A percentile compares a stretch with the other conserved stretches of the same genome.
These are phyloP conservation scores for Camelina laxa DNA, from an alignment of 345 rosid genomes.

Conservation along the genomic window DNA sequence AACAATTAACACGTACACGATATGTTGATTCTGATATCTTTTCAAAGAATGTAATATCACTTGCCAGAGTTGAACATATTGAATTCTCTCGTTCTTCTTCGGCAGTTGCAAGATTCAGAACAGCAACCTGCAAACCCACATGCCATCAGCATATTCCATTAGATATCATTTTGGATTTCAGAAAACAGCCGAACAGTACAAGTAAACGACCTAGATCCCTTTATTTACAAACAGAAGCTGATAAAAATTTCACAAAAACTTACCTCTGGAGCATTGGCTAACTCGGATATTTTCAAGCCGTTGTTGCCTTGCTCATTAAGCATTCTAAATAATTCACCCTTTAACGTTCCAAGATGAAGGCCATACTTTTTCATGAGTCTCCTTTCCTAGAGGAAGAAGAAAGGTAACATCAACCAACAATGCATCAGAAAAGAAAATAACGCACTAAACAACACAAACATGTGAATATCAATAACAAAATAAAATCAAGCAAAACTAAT, in stretches of 20 bases:
- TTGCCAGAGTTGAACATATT: constrained; percentile 80
- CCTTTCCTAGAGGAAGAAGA: constrained; percentile 63
- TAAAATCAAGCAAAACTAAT: neutral
- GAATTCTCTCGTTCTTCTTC: constrained; percentile 70
- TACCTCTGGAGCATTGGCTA: constrained; percentile 72
- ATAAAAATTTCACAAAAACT: neutral
- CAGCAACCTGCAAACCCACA: constrained; percentile 60
- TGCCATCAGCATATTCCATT: constrained; percentile 6
- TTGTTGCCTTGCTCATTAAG: constrained; percentile 69
- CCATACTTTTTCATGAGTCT: constrained; percentile 76
- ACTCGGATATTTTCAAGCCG: constrained; percentile 71
- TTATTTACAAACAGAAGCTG: constrained; percentile 15
- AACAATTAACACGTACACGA: constrained; percentile 69
- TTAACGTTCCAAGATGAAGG: constrained; percentile 70
- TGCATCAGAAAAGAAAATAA: constrained; percentile 11
- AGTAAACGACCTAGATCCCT: constrained; percentile 21
- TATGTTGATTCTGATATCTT: constrained; percentile 81
- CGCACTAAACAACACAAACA: constrained; percentile 2
- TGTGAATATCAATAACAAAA: neutral
- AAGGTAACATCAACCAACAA: constrained; percentile 12
- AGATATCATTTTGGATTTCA: constrained; percentile 17
- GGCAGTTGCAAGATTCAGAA: constrained; percentile 59
- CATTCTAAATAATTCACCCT: constrained; percentile 78
- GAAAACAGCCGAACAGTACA: constrained; percentile 6
- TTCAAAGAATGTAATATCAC: constrained; percentile 93